Conservation (phyloP, 768 basidiomycete genomes). For the Termitomyces sp. region DNA sequence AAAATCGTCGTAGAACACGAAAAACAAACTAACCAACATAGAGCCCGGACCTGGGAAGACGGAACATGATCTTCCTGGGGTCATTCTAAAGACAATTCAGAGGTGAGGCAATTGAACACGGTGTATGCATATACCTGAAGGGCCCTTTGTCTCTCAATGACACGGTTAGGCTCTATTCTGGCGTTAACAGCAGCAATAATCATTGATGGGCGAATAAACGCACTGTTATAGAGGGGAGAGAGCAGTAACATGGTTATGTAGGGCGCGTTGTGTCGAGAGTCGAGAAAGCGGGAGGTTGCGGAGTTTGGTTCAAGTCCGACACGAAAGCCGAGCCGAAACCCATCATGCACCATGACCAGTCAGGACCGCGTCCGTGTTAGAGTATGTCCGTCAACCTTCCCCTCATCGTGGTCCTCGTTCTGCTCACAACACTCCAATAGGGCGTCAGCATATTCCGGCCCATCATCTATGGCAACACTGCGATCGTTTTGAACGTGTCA, state of each 20-base stretch:
- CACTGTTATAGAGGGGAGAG: constrained; percentile 65
- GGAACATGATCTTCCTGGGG: constrained; percentile 52
- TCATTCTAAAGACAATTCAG: constrained; percentile 31
- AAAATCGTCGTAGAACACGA: background rate
- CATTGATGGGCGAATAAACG: constrained; percentile 18
- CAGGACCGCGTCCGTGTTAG: constrained; percentile 73
- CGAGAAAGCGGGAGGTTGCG: constrained; percentile 34
- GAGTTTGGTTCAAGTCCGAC: constrained; percentile 35
- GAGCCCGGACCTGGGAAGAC: constrained; percentile 57
- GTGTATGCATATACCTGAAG: constrained; percentile 51
- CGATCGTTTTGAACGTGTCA: constrained; percentile 68
- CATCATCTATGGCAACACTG: constrained; percentile 94
- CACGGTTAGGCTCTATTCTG: constrained; percentile 53
- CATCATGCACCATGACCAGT: constrained; percentile 37
- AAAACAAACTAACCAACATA: constrained; percentile 60
- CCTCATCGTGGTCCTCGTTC: constrained; percentile 8
- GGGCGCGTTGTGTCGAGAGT: constrained; percentile 19
- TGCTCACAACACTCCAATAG: constrained; percentile 34
- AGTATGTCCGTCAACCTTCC: constrained; percentile 42
- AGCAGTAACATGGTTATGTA: constrained; percentile 42
- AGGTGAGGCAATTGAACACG: constrained; percentile 5
- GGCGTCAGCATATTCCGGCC: constrained; percentile 86
- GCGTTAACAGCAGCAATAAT: background rate
- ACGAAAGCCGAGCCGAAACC: constrained; percentile 32
- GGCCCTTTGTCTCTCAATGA: constrained; percentile 60